Evolutionary conservation across 768 basidiomycete species (phyloP).

Genomic region (Panaeolus cyanescens): DNA sequence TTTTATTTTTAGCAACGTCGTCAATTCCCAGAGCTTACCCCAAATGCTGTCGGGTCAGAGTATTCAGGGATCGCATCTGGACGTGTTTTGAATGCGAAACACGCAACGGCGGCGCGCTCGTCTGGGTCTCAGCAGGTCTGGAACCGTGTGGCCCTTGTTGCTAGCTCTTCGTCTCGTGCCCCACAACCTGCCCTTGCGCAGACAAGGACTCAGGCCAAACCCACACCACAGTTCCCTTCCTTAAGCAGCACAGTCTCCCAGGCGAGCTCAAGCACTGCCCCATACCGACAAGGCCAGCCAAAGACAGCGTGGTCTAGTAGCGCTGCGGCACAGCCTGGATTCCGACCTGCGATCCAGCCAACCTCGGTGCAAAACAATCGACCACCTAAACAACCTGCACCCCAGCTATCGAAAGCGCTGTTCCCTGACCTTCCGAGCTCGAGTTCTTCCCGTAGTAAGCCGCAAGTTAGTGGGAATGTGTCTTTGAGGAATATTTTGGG

Average conservation of each 20-base stretch:
- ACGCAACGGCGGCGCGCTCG: slow-evolving; percentile 62
- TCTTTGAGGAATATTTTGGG: slow-evolving; percentile 72
- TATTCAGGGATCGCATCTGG: slow-evolving; percentile 84
- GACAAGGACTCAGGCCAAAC: slow-evolving; percentile 25
- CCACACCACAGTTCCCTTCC: slow-evolving; percentile 37
- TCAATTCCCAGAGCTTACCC: slow-evolving; percentile 80
- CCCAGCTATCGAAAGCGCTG: slow-evolving; percentile 51
- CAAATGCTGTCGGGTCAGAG: slow-evolving; percentile 57
- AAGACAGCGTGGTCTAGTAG: slow-evolving; percentile 64
- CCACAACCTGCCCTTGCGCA: slow-evolving; percentile 24
- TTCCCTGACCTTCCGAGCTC: slow-evolving; percentile 74
- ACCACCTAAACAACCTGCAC: slow-evolving; percentile 28
- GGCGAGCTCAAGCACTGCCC: slow-evolving; percentile 21
- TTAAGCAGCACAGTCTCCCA: slow-evolving; percentile 8
- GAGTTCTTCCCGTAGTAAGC: slow-evolving; percentile 38
- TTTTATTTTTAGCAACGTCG: slow-evolving; percentile 63
- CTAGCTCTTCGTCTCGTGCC: slow-evolving; percentile 42
- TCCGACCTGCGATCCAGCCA: slow-evolving; percentile 13
- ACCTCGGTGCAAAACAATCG: slow-evolving; percentile 6
- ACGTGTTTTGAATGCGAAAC: slow-evolving; percentile 82
- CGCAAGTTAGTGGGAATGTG: slow-evolving; percentile 61
- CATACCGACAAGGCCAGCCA: slow-evolving; percentile 47
- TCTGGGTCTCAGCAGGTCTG: slow-evolving; percentile 69
- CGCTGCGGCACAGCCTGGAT: slow-evolving; percentile 21
- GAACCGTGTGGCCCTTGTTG: slow-evolving; percentile 88